Base-by-base conservation (phyloP, 257 asterid genomes). In the Scutellaria galericulata region DNA sequence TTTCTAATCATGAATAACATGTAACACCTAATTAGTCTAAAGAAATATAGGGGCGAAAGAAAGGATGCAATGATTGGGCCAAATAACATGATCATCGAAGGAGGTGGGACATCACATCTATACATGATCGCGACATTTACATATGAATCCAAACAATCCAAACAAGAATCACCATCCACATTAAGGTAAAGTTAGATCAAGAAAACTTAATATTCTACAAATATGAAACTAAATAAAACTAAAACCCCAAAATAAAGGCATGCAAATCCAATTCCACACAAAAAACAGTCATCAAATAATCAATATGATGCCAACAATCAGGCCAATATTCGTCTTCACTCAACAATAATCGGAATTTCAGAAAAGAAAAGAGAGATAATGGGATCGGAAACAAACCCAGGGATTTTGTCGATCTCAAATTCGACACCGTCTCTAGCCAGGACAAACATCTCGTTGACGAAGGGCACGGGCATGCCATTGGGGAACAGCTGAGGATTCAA, bases 401-500 rank as follows among this genome's bases (percentile, higher is more conserved):
- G 94, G 52, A 91, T 87, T 80, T 93, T 93, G 82, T 93, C 94
- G 61, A 93, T 78, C 84, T 91, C 97, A 71, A 89, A 93, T 53
- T 93, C 98, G 66, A 93, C 97, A 66, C 96, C 97, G 14, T 88
- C 90, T 78, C 98, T 85, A 27, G 89, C 91, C 82, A 93, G 75
- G 40, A 93, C 96, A 64, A 93, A 89, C 83, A 91, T 77, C 85
- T 93, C 98, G 75, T 86, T 82, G 61, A 89, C 77, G 78, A 93
- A 93, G 22, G 98, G 96, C 31, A 93, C 95, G 11, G 98, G 98
- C 95, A 91, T 81, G 48, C 96, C 96, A 53, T 91, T 91, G 2
- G 96, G 88, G 72, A 89, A 87, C 61, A 91, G 78, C 60, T 93
- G 96, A 11, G 98, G 97, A 83, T 93, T 93, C 80, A 93, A 56